phyloP scores from a whole-genome alignment of 2,329 filamentous ascomycete genomes.

The Myriangium duriaei region DNA sequence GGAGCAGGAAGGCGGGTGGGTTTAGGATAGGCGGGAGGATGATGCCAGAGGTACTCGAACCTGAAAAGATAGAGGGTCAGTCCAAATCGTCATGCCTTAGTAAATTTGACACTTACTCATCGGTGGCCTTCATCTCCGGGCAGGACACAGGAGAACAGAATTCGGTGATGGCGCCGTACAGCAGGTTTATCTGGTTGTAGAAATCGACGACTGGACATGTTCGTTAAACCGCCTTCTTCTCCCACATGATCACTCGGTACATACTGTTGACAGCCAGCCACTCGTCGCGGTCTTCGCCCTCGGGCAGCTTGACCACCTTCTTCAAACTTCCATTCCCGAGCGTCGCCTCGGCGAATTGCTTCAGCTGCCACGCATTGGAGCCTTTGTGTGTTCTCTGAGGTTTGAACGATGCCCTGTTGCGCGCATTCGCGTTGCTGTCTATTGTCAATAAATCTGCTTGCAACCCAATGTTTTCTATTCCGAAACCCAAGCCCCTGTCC shows the following conservation, averaged over 20 bases:
- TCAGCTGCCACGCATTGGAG: conserved; percentile 81
- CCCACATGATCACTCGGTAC: conserved; percentile 20
- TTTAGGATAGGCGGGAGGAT: conserved; percentile 82
- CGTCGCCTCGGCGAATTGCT: conserved; percentile 96
- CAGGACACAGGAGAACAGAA: conserved; percentile 97
- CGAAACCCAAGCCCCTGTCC: conserved; percentile 15
- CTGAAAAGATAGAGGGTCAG: too few relatives aligned
- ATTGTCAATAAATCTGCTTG: conserved; percentile 27
- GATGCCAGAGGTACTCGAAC: conserved; percentile 99
- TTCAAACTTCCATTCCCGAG: conserved; percentile 86
- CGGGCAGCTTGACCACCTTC: conserved; percentile 92
- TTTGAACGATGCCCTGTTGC: conserved; percentile 82
- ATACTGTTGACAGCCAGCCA: conserved; percentile 95
- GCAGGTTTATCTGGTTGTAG: conserved; percentile 98
- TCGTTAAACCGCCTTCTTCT: neutral
- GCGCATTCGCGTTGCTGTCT: conserved; percentile 37
- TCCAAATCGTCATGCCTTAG: conserved; percentile 1
- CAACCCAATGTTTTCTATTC: conserved; percentile 15
- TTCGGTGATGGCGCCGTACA: conserved; percentile 97
- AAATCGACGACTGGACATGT: conserved; percentile 95
- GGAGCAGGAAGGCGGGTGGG: conserved; percentile 97
- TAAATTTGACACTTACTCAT: conserved; percentile 54
- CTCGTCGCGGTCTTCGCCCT: conserved; percentile 94
- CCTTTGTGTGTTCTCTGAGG: conserved; percentile 75
- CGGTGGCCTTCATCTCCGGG: conserved; percentile 99